phyloP scores from a whole-genome alignment of 371 early-diverging fungal species.

The Batkoa obscura region DNA sequence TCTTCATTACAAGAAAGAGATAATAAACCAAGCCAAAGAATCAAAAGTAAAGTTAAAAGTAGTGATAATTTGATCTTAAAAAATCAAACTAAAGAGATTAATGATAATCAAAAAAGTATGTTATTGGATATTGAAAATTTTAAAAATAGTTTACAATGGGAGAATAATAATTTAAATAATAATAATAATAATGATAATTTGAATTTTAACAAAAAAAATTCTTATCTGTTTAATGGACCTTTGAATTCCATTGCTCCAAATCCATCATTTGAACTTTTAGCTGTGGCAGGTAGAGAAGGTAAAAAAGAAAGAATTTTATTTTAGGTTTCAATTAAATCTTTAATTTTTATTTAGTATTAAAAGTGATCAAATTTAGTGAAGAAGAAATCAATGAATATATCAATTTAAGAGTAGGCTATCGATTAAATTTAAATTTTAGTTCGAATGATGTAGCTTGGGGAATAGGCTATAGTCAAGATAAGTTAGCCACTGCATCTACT shows the following conservation, averaged over 20 bases:
- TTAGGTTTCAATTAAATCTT: not conserved
- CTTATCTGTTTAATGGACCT: conserved; percentile 18
- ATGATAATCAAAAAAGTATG: too few relatives aligned
- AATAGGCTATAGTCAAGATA: conserved; percentile 24
- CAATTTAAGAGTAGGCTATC: conserved; percentile 48
- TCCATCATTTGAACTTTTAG: conserved; percentile 38
- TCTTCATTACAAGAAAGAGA: too few relatives aligned
- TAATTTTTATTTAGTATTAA: conserved; percentile 53
- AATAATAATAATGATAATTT: too few relatives aligned
- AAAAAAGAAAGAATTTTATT: not conserved
- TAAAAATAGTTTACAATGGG: too few relatives aligned
- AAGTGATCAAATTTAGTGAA: conserved; percentile 39
- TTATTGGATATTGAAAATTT: too few relatives aligned
- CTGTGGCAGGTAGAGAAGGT: conserved; percentile 60
- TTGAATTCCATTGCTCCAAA: conserved; percentile 40
- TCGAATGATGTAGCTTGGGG: conserved; percentile 79
- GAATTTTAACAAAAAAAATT: too few relatives aligned
- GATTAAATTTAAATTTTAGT: conserved; percentile 33
- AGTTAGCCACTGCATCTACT: conserved; percentile 53
- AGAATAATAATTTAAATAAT: too few relatives aligned
- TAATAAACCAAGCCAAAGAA: too few relatives aligned
- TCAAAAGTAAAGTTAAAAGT: too few relatives aligned
- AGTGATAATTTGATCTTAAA: too few relatives aligned
- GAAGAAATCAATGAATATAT: conserved; percentile 32
- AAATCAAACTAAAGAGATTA: too few relatives aligned